phyloP scores from a whole-genome alignment of 495 filamentous ascomycete genomes.

The Aspergillus baeticus region DNA sequence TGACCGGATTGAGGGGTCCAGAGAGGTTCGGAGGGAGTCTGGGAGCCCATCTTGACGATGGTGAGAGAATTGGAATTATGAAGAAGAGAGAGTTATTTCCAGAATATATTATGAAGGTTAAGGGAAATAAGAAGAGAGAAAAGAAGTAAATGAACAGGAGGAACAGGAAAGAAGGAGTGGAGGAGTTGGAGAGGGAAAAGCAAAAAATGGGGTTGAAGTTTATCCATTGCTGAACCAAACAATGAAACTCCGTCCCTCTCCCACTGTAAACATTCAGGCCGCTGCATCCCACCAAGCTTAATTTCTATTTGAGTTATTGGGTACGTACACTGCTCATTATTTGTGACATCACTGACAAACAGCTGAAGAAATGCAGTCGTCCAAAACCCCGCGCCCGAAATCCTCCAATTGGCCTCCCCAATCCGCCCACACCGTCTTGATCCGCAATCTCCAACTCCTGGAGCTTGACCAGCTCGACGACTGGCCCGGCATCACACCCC shows the following conservation, averaged over 20 bases:
- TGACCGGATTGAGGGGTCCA: slow-evolving; percentile 33
- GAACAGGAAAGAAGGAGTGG: background rate
- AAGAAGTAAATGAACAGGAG: background rate
- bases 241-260: background rate
- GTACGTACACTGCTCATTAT: background rate
- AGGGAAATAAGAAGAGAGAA: slow-evolving; percentile 7
- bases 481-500: slow-evolving; percentile 69
- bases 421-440: slow-evolving; percentile 63
- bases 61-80: slow-evolving; percentile 3
- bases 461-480: slow-evolving; percentile 71
- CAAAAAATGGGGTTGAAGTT: slow-evolving; percentile 10
- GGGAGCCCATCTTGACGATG: slow-evolving; percentile 31
- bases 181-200: background rate
- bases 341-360: slow-evolving; percentile 6
- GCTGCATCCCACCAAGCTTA: background rate
- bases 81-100: background rate
- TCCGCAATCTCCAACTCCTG: slow-evolving; percentile 77
- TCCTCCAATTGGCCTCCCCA: slow-evolving; percentile 40
- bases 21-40: slow-evolving; percentile 23
- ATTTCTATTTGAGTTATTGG: too few relatives aligned
- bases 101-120: background rate
- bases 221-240: slow-evolving; percentile 11
- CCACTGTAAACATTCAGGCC: slow-evolving; percentile 3
- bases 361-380: slow-evolving; percentile 30
- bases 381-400: slow-evolving; percentile 33